These are phyloP conservation scores for Aspergillus intermedius DNA, from an alignment of 2,329 filamentous ascomycete genomes.

Conservation along the genomic window DNA sequence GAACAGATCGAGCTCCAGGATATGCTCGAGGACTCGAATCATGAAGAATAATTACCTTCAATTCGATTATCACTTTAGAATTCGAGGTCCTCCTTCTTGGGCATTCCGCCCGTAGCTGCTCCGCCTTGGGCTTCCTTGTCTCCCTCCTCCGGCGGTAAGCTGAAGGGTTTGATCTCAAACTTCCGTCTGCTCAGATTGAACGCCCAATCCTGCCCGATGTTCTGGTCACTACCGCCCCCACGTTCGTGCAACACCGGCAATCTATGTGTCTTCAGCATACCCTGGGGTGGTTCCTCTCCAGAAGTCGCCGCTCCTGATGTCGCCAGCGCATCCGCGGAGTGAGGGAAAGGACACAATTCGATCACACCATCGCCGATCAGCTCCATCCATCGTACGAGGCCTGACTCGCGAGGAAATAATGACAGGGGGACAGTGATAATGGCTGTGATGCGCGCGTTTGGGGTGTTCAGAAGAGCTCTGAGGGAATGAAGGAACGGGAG, in stretches of 20 bases:
- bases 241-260: slow-evolving; percentile 82
- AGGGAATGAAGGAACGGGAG: slow-evolving; percentile 77
- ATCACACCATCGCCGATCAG: slow-evolving; percentile 76
- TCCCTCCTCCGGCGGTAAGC: slow-evolving; percentile 76
- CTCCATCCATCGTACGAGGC: slow-evolving; percentile 80
- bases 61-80: slow-evolving; percentile 47
- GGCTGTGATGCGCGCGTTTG: slow-evolving; percentile 59
- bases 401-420: slow-evolving; percentile 68
- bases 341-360: slow-evolving; percentile 71
- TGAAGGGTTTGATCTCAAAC: slow-evolving; percentile 81
- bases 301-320: slow-evolving; percentile 50
- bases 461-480: slow-evolving; percentile 64
- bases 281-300: slow-evolving; percentile 72
- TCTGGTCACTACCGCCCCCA: slow-evolving; percentile 68
- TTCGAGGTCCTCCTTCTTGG: slow-evolving; percentile 64
- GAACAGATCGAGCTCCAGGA: slow-evolving; percentile 60
- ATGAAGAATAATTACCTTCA: slow-evolving; percentile 23
- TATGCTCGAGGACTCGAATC: slow-evolving; percentile 45
- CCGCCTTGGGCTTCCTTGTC: slow-evolving; percentile 58
- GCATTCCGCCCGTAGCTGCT: slow-evolving; percentile 39
- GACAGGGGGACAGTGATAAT: slow-evolving; percentile 73
- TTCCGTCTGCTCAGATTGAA: slow-evolving; percentile 82
- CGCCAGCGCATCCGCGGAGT: slow-evolving; percentile 46
- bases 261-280: slow-evolving; percentile 74
- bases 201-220: slow-evolving; percentile 75